These are phyloP conservation scores for Cordyceps farinosa DNA, from an alignment of 2,329 filamentous ascomycete species.

Conservation along the genomic window DNA sequence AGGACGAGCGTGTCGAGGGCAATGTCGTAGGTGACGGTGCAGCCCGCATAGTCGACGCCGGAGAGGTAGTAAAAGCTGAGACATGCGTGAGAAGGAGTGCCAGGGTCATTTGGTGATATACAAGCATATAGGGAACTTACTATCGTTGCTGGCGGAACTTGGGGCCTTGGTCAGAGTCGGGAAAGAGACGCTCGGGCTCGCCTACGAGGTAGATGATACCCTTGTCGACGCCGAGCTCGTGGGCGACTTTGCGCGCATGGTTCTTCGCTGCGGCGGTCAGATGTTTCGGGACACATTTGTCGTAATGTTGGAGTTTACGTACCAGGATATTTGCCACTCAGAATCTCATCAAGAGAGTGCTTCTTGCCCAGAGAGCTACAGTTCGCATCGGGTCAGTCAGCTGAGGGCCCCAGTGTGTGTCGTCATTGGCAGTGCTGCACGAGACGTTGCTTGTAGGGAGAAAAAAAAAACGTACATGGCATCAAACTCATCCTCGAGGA, in stretches of 20 bases:
- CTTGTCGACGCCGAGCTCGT: slow-evolving; percentile 44
- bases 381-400: slow-evolving; percentile 17
- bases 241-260: slow-evolving; percentile 55
- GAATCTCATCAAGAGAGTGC: slow-evolving; percentile 22
- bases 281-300: too few relatives aligned
- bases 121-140: slow-evolving; percentile 34
- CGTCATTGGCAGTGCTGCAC: not conserved
- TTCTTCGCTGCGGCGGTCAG: slow-evolving; percentile 42
- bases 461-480: slow-evolving; percentile 44
- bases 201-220: slow-evolving; percentile 57
- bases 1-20: slow-evolving; percentile 60
- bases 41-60: slow-evolving; percentile 53
- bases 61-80: slow-evolving; percentile 57
- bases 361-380: slow-evolving; percentile 39
- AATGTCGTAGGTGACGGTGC: slow-evolving; percentile 56
- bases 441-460: not conserved
- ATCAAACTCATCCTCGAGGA: slow-evolving; percentile 52
- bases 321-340: slow-evolving; percentile 29
- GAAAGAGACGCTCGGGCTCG: slow-evolving; percentile 47
- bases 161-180: slow-evolving; percentile 57
- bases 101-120: not conserved
- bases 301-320: not conserved
- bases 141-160: slow-evolving; percentile 57
- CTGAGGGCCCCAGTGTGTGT: not conserved
- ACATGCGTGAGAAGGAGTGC: not conserved